Conservation (phyloP, 2,329 filamentous ascomycete species). For the Raffaelea arxii region DNA sequence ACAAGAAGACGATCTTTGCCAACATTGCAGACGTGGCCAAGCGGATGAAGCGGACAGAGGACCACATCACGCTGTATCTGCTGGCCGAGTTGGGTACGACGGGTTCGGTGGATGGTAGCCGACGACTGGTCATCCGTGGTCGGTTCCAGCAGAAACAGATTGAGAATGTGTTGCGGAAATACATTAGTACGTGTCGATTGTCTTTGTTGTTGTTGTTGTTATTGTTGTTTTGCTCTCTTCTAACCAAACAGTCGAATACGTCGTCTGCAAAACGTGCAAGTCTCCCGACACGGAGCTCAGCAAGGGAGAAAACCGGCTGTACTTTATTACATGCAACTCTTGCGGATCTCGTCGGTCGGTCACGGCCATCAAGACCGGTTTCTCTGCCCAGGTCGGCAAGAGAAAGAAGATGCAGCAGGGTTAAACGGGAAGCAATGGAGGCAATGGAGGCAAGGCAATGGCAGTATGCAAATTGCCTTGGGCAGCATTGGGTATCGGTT, state of each 20-base stretch:
- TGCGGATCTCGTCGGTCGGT: slow-evolving; percentile 78
- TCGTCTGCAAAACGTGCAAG: slow-evolving; percentile 97
- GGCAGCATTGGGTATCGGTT: no score
- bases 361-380: slow-evolving; percentile 99
- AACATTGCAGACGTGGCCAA: slow-evolving; percentile 99
- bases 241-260: slow-evolving; percentile 68
- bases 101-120: slow-evolving; percentile 86
- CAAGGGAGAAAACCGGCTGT: slow-evolving; percentile 98
- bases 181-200: slow-evolving; percentile 59
- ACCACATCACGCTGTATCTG: slow-evolving; percentile 93
- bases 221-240: slow-evolving; percentile 7
- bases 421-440: slow-evolving; percentile 38
- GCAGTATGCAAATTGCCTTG: no score
- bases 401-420: slow-evolving; percentile 85
- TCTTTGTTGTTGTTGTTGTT: background rate
- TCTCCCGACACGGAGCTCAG: slow-evolving; percentile 90
- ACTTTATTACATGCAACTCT: slow-evolving; percentile 67
- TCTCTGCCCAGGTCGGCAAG: slow-evolving; percentile 98
- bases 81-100: slow-evolving; percentile 97
- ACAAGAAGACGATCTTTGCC: slow-evolving; percentile 99
- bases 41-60: slow-evolving; percentile 97
- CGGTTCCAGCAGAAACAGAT: slow-evolving; percentile 99
- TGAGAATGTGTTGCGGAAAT: slow-evolving; percentile 91
- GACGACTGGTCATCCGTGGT: slow-evolving; percentile 85
- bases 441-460: no score